Conservation (phyloP, 306 rosid species). For the Quercus agrifolia region DNA sequence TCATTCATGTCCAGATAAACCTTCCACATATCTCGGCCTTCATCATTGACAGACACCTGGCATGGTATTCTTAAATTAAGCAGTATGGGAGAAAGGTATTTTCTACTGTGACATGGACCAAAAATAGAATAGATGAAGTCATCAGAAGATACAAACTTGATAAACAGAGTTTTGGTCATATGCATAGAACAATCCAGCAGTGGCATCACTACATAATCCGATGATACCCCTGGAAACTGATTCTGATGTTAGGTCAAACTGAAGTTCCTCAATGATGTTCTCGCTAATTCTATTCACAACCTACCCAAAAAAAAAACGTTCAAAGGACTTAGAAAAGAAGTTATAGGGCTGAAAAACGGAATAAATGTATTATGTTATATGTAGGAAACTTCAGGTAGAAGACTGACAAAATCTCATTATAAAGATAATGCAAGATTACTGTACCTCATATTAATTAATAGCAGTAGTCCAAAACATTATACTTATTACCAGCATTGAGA, state of each 20-base stretch:
- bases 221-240: constrained; percentile 81
- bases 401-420: background rate
- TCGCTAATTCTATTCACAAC: constrained; percentile 97
- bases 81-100: constrained; percentile 11
- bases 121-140: constrained; percentile 19
- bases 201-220: constrained; percentile 96
- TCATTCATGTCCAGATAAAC: constrained; percentile 95
- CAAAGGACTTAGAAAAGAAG: constrained; percentile 26
- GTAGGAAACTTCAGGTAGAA: constrained; percentile 7
- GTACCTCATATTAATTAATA: background rate
- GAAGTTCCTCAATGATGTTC: constrained; percentile 89
- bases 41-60: constrained; percentile 91
- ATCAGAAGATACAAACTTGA: constrained; percentile 63
- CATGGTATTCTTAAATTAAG: constrained; percentile 33
- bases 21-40: constrained; percentile 98
- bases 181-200: constrained; percentile 95
- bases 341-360: constrained; percentile 3
- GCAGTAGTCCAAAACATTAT: background rate
- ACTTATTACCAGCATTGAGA: background rate
- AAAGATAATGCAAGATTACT: background rate
- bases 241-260: constrained; percentile 87
- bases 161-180: constrained; percentile 89
- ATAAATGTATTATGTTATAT: background rate
- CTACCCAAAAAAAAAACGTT: constrained; percentile 33
- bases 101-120: constrained; percentile 9